Conservation (phyloP, 306 rosid species). For the Comarum palustre region DNA sequence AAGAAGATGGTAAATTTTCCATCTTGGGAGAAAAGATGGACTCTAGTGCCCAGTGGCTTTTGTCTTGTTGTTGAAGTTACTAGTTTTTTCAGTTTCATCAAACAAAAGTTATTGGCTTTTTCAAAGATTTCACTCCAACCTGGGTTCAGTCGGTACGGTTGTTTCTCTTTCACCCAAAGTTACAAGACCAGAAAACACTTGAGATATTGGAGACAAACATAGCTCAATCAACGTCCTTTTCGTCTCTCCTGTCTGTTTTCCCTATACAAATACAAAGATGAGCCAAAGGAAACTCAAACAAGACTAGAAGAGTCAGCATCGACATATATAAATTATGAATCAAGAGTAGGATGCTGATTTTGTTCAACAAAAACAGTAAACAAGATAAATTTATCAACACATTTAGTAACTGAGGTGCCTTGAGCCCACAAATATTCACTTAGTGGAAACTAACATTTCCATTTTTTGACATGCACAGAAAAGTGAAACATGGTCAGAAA, state of each 20-base stretch:
- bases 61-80: slow-evolving; percentile 38
- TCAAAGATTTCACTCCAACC: slow-evolving; percentile 1
- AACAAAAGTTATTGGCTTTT: neutral
- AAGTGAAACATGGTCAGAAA: neutral
- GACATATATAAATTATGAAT: no score
- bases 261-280: neutral
- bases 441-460: neutral
- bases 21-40: slow-evolving; percentile 22
- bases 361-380: neutral
- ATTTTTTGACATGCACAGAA: neutral
- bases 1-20: slow-evolving; percentile 35
- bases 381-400: no score
- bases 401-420: neutral
- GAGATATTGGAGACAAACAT: neutral
- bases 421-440: neutral
- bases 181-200: neutral
- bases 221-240: neutral
- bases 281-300: neutral
- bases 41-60: slow-evolving; percentile 23
- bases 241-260: neutral
- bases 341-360: no score
- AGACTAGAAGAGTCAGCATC: neutral
- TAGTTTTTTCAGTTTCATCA: neutral
- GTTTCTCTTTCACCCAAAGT: neutral
- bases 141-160: neutral